Evolutionary conservation across 352 stramenopile genomes (phyloP).

Genomic region (Thalassiosira hispida): DNA sequence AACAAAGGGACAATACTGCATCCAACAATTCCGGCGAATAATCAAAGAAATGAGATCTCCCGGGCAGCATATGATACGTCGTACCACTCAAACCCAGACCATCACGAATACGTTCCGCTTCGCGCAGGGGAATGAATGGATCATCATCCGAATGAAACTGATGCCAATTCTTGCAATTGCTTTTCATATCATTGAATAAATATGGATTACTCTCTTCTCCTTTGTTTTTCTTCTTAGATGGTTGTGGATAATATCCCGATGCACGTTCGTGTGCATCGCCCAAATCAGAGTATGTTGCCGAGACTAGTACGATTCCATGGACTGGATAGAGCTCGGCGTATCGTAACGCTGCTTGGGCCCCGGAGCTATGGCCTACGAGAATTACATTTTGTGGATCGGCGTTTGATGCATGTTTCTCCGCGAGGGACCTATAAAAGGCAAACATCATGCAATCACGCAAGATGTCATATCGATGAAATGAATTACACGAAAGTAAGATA

Average conservation of each 20-base stretch:
- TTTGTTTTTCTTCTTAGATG: conserved; percentile 44
- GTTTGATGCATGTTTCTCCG: conserved; percentile 43
- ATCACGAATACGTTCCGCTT: conserved; percentile 75
- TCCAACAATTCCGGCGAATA: conserved; percentile 65
- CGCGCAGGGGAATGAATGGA: conserved; percentile 82
- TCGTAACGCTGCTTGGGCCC: conserved; percentile 79
- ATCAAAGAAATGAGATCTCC: conserved; percentile 81
- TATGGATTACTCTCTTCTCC: conserved; percentile 63
- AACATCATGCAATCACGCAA: background rate
- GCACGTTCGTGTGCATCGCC: conserved; percentile 80
- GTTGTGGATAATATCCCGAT: conserved; percentile 83
- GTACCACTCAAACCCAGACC: conserved; percentile 60
- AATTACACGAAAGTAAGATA: background rate
- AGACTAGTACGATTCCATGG: conserved; percentile 75
- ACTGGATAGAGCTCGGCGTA: conserved; percentile 76
- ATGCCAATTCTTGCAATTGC: conserved; percentile 75
- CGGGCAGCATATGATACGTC: conserved; percentile 69
- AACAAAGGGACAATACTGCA: conserved; percentile 38
- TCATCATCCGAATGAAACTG: conserved; percentile 86
- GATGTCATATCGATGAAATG: background rate
- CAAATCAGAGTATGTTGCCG: conserved; percentile 83
- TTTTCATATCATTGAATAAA: conserved; percentile 76
- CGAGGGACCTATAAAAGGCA: conserved; percentile 48
- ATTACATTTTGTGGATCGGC: conserved; percentile 56
- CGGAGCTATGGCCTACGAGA: conserved; percentile 81